Evolutionary conservation across 352 stramenopile genomes (phyloP), one percentile per base, ranked within the genome.

Genomic region (Chrysophaeum taylorii): DNA sequence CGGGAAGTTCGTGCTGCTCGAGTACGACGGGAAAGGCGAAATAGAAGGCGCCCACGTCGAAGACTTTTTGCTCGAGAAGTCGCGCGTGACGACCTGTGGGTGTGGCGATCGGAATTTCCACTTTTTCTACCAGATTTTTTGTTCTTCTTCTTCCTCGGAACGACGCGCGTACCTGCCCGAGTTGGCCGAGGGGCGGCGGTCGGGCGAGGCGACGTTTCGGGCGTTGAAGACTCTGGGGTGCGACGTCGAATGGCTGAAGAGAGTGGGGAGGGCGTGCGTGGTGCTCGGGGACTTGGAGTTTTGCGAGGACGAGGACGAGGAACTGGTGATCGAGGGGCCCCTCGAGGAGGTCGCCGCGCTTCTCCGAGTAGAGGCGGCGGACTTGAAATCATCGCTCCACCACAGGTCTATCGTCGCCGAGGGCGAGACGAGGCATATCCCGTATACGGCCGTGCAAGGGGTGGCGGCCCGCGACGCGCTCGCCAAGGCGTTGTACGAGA

Each of bases 1-100:
- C 54, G 68, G 68, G 27, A 73, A 73, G 68, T 73, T 73, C 68
- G 37, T 73, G 25, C 64, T 70, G 12, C 64, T 73, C 9, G 68
- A 63, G 33, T 73, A 73, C 68, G 54, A 70, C 27, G 27, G 33
- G 9, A 45, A 23, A 18, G 77, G 92, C 57, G 83, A 90, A n/a
- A 27, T 84, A 12, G 38, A 73, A 5, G 89, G 89, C 43, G 90
- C 87, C 16, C 80, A 85, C 5, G 91, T 89, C 38, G 92, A 85
- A 57, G 89, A 96, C 63, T 99, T 98, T 74, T 80, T 99, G 69
- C 82, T 99, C n/a, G 94, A 99, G 76, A 99, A 99, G 81, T 96
- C 91, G 70, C 85, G 95, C 33, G 93, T 98, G 23, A 84, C 85
- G 2, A 84, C 94, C 31, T 85, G 87, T 0, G 88, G 87, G 23